phyloP scores from a whole-genome alignment of 306 rosid genomes.

The Mucuna pruriens region DNA sequence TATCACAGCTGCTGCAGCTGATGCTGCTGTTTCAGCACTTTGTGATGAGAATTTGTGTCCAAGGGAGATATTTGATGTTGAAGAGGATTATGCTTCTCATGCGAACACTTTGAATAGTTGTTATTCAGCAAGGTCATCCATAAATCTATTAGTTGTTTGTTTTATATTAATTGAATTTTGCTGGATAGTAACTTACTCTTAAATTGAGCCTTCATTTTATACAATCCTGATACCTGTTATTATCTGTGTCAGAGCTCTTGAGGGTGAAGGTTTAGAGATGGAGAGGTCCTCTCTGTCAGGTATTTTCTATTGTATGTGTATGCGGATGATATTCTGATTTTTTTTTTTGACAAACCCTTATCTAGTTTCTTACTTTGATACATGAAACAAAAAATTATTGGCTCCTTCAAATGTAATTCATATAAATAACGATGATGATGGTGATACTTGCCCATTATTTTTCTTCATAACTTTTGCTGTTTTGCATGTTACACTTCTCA shows the following conservation, averaged over 20 bases:
- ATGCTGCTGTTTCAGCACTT: conserved; percentile 75
- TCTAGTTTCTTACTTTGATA: conserved; percentile 16
- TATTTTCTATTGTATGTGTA: conserved; percentile 37
- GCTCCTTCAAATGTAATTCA: neutral
- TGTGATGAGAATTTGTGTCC: conserved; percentile 77
- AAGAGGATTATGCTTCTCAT: conserved; percentile 49
- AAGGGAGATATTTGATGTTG: conserved; percentile 73
- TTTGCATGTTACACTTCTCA: neutral
- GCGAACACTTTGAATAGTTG: conserved; percentile 45
- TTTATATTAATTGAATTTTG: conserved; percentile 28
- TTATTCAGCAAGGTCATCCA: conserved; percentile 62
- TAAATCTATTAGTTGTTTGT: neutral
- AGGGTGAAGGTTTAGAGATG: conserved; percentile 57
- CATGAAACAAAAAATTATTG: neutral
- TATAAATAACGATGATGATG: neutral
- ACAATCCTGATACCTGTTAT: conserved; percentile 37
- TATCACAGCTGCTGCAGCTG: conserved; percentile 84
- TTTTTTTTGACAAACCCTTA: conserved; percentile 10
- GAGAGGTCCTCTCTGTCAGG: conserved; percentile 62
- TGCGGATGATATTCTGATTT: conserved; percentile 26
- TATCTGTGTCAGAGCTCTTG: conserved; percentile 51
- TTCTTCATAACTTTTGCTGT: neutral
- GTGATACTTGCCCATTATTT: neutral
- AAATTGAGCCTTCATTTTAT: conserved; percentile 17
- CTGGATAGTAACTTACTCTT: conserved; percentile 28